phyloP scores from a whole-genome alignment of 306 rosid species.

The Spatholobus suberectus region DNA sequence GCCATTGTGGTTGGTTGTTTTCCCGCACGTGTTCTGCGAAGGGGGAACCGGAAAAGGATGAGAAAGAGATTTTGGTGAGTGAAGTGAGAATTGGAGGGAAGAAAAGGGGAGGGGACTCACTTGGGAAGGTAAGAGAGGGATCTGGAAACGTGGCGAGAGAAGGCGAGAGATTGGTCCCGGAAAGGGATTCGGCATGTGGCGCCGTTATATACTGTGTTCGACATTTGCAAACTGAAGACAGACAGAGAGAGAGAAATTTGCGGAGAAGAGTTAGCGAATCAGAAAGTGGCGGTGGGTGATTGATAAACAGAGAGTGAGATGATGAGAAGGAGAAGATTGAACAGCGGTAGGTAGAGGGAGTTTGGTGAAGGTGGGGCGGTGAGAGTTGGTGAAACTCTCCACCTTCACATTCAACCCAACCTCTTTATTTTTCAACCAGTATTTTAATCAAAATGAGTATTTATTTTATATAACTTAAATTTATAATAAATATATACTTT shows the following conservation, averaged over 20 bases:
- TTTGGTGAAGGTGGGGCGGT: too few relatives aligned
- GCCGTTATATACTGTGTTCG: neutral
- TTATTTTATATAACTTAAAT: too few relatives aligned
- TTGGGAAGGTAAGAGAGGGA: constrained; percentile 33
- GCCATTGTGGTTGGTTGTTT: constrained; percentile 18
- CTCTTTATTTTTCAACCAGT: neutral
- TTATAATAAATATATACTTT: too few relatives aligned
- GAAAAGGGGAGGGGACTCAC: neutral
- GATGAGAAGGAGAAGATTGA: neutral
- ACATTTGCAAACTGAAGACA: neutral
- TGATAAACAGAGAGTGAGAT: neutral
- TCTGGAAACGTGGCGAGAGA: constrained; percentile 9
- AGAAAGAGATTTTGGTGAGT: neutral
- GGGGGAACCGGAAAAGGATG: neutral
- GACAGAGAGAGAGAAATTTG: neutral
- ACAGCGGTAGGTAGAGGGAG: neutral
- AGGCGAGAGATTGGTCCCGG: neutral
- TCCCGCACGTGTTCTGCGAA: constrained; percentile 26
- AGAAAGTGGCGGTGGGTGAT: neutral
- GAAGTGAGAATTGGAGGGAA: neutral
- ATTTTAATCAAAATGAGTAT: too few relatives aligned
- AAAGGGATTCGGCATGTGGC: neutral
- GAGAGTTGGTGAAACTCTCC: constrained; percentile 17
- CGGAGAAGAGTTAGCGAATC: neutral
- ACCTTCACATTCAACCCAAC: neutral